Conservation (phyloP, 495 filamentous ascomycete species). For the Penicillium angulare region DNA sequence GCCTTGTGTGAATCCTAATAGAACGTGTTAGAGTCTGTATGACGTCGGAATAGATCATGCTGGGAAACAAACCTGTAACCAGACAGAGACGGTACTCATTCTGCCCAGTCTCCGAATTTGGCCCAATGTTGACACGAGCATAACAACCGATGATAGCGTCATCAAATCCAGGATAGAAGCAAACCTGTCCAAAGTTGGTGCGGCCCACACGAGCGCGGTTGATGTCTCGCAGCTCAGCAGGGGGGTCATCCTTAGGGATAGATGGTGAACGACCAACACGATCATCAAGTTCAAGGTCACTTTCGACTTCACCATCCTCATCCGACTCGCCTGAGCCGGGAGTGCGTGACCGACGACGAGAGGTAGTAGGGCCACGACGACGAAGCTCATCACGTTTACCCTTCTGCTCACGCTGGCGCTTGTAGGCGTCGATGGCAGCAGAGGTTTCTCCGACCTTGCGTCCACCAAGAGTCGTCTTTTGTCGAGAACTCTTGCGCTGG, state of each 20-base stretch:
- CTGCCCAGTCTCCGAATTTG: slow-evolving; percentile 61
- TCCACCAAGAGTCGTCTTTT: slow-evolving; percentile 74
- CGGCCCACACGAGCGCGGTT: slow-evolving; percentile 80
- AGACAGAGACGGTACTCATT: slow-evolving; percentile 81
- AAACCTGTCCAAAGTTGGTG: slow-evolving; percentile 76
- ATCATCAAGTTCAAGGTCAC: slow-evolving; percentile 74
- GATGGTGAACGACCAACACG: slow-evolving; percentile 42
- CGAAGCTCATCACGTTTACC: slow-evolving; percentile 67
- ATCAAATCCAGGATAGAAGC: slow-evolving; percentile 88
- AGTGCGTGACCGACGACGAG: slow-evolving; percentile 49
- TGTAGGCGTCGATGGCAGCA: slow-evolving; percentile 76
- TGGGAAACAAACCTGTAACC: slow-evolving; percentile 66
- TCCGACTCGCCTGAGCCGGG: slow-evolving; percentile 53
- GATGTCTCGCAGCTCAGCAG: slow-evolving; percentile 73
- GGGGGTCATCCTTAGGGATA: slow-evolving; percentile 53
- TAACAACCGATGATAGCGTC: slow-evolving; percentile 76
- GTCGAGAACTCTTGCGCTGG: slow-evolving; percentile 75
- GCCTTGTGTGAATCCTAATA: slow-evolving; percentile 68
- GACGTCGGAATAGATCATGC: neutral
- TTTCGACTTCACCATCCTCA: slow-evolving; percentile 71
- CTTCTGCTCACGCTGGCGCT: slow-evolving; percentile 81
- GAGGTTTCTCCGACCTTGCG: slow-evolving; percentile 77
- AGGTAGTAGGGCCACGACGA: slow-evolving; percentile 58
- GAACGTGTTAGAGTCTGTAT: slow-evolving; percentile 32
- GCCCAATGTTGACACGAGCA: slow-evolving; percentile 74